These are phyloP conservation scores for Corylus avellana DNA, from an alignment of 306 rosid species.

Conservation along the genomic window DNA sequence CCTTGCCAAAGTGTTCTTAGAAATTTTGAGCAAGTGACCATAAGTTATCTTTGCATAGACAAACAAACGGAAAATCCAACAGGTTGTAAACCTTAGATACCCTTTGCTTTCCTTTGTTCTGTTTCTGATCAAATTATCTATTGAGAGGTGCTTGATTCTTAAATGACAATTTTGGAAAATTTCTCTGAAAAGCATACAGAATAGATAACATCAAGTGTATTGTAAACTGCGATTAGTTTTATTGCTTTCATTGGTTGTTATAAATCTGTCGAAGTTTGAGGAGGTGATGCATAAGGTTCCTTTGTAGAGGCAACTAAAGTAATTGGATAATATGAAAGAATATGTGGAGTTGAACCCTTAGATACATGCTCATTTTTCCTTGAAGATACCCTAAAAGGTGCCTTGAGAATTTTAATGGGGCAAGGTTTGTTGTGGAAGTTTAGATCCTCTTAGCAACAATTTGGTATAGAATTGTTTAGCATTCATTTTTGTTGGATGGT, in stretches of 20 bases:
- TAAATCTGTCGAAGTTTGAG: background rate
- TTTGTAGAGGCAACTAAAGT: background rate
- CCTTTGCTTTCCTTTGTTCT: background rate
- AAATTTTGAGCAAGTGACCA: background rate
- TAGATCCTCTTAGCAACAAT: too few species aligned
- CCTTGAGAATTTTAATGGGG: too few species aligned
- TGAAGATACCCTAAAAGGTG: too few species aligned
- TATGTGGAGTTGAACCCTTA: too few species aligned
- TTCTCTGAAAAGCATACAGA: background rate
- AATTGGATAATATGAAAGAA: too few species aligned
- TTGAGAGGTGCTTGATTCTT: background rate
- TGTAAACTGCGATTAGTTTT: too few species aligned
- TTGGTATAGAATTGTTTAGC: background rate
- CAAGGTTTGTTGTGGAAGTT: background rate
- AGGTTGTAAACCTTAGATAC: background rate
- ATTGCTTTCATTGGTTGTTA: background rate
- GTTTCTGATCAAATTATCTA: conserved; percentile 3
- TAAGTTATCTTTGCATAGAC: background rate
- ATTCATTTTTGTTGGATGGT: background rate
- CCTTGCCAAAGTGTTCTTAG: background rate
- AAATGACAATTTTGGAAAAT: background rate
- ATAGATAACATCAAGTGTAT: background rate
- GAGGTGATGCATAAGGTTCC: background rate
- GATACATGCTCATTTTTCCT: too few species aligned
- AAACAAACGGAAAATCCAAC: background rate